A percentile compares a stretch with the other conserved stretches of the same genome.
These are phyloP conservation scores for Chlorella sp. DNA, from an alignment of 139 green algal species.

Conservation along the genomic window DNA sequence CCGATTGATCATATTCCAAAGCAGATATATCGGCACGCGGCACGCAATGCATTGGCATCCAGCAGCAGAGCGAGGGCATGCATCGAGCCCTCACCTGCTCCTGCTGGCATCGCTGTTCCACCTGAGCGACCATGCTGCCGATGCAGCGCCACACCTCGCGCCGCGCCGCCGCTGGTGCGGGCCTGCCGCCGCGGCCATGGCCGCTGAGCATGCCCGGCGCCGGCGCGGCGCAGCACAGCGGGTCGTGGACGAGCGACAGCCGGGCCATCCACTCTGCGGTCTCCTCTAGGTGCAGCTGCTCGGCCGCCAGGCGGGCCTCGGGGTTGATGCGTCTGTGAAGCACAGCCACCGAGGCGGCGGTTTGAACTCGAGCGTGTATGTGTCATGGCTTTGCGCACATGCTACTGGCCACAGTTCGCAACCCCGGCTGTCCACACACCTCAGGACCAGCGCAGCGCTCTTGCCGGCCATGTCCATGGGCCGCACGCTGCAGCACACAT, in stretches of 20 bases:
- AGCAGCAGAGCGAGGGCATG: not conserved
- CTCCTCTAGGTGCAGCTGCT: constrained; percentile 50
- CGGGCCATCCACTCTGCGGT: constrained; percentile 21
- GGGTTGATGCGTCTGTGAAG: constrained; percentile 49
- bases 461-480: constrained; percentile 64
- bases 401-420: not conserved
- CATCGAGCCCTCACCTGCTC: not conserved
- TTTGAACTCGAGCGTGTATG: not conserved
- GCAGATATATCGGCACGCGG: not conserved
- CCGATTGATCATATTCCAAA: not conserved
- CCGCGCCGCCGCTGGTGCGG: constrained; percentile 4
- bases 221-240: not conserved
- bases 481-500: no score
- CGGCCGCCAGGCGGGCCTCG: constrained; percentile 23
- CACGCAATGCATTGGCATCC: no score
- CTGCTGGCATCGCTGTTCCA: no score
- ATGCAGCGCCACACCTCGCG: constrained; percentile 13
- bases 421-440: not conserved
- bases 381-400: not conserved
- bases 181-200: not conserved
- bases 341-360: not conserved
- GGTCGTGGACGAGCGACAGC: constrained; percentile 22
- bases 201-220: not conserved
- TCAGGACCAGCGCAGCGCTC: not conserved
- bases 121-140: no score